Conservation (phyloP, 2,329 filamentous ascomycete genomes). For the Aspergillus sp. region DNA sequence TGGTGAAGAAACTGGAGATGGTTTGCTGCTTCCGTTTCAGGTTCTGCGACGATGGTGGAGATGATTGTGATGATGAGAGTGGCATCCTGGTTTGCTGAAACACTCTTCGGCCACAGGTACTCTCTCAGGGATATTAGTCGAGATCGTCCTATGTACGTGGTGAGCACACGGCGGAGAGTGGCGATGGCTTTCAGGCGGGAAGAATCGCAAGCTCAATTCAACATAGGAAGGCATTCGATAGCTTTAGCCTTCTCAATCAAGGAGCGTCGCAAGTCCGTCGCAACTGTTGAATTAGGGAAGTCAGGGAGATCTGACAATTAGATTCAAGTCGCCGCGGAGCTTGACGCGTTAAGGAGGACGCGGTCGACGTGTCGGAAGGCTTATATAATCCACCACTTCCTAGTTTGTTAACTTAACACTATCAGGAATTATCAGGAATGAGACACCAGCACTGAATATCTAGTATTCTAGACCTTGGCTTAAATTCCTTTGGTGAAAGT, state of each 20-base stretch:
- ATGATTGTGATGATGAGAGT: constrained; percentile 31
- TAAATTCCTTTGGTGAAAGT: not conserved
- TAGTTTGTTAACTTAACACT: not conserved
- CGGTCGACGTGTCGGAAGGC: constrained; percentile 14
- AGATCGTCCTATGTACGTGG: too few species aligned
- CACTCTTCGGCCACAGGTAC: not conserved
- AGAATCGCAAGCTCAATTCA: not conserved
- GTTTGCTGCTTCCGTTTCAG: constrained; percentile 59
- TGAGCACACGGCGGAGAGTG: not conserved
- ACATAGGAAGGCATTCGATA: not conserved
- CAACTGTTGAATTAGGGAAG: not conserved
- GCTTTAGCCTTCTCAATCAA: not conserved
- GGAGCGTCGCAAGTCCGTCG: constrained; percentile 1
- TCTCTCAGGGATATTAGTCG: not conserved
- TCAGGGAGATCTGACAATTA: too few species aligned
- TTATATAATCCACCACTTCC: constrained; percentile 14
- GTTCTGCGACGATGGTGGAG: constrained; percentile 28
- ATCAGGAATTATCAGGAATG: not conserved
- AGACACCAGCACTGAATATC: not conserved
- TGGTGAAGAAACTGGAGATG: constrained; percentile 81
- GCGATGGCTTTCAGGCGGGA: not conserved
- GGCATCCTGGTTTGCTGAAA: constrained; percentile 24
- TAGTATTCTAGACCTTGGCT: not conserved
- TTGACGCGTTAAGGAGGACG: constrained; percentile 32
- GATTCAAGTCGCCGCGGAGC: constrained; percentile 12